phyloP scores from a whole-genome alignment of 495 filamentous ascomycete genomes.

The Daldinia childiae region DNA sequence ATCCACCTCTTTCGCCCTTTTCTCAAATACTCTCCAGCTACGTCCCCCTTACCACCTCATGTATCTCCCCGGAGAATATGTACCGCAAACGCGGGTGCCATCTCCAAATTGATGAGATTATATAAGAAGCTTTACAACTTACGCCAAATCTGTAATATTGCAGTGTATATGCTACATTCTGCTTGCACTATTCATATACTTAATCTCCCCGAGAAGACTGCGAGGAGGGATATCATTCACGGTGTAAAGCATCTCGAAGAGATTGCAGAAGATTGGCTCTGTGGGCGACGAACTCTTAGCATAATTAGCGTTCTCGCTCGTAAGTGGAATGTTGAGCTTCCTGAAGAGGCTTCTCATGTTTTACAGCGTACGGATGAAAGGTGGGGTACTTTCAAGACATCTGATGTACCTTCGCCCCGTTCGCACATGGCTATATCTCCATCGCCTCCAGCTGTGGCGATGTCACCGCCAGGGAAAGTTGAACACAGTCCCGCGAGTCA shows the following conservation, averaged over 20 bases:
- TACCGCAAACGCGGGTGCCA: constrained; percentile 84
- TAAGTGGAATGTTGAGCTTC: constrained; percentile 88
- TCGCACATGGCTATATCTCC: constrained; percentile 46
- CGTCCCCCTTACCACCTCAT: constrained; percentile 83
- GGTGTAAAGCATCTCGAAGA: constrained; percentile 94
- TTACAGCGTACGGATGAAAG: constrained; percentile 70
- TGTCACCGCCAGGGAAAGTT: constrained; percentile 31
- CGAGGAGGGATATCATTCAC: constrained; percentile 86
- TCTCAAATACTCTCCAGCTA: constrained; percentile 83
- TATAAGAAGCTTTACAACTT: constrained; percentile 94
- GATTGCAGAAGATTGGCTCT: constrained; percentile 94
- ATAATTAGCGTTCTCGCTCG: constrained; percentile 86
- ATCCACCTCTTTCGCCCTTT: constrained; percentile 98
- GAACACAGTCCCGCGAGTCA: constrained; percentile 44
- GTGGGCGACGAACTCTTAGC: constrained; percentile 82
- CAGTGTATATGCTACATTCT: constrained; percentile 92
- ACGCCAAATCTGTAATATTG: constrained; percentile 93
- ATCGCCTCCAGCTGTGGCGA: constrained; percentile 35
- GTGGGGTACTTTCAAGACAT: constrained; percentile 63
- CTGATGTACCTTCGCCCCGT: constrained; percentile 63
- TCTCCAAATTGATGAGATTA: constrained; percentile 89
- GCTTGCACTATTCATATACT: constrained; percentile 95
- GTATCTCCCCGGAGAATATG: constrained; percentile 92
- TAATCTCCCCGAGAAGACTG: constrained; percentile 89
- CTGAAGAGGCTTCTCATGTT: constrained; percentile 79